Evolutionary conservation across 257 asterid species (phyloP), one percentile per base, ranked within the genome.

Genomic region (Forsythia suspensa): DNA sequence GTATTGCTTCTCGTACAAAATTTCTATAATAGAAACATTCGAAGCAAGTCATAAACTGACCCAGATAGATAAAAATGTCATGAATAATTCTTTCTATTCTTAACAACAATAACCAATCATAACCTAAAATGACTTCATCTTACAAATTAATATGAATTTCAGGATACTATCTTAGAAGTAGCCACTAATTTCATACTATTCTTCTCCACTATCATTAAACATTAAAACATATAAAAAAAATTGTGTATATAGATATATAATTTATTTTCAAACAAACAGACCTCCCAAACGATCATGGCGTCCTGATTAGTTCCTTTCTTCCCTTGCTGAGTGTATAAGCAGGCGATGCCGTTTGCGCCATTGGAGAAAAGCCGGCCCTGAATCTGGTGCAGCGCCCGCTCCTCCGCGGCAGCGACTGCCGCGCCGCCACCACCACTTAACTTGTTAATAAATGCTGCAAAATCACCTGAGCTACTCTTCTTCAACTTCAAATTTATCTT

Each of bases 231-330:
- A 63, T 10, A 6, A 8, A 63, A 9, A 29, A 16, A 63, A 63
- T 9, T 10, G 37, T 29, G n/a, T 51, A 10, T 51, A 12, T 51
- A 13, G 18, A 51, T 3, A 10, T 10, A 29, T 63, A 63, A 21
- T 63, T 63, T 24, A 21, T 3, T 61, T 8, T 63, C 7, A 9
- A 10, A 63, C 16, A 76, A 79, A 82, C 88, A 74, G 51, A 93
- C 99, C 99, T 95, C 99, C 99, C 99, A 95, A 86, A 92, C 82
- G 86, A 93, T 89, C 98, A 95, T 95, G 38, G 99, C 98, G 37
- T 95, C 99, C 80, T 95, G 99, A 84, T 95, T 95, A 21, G 98
- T 88, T 59, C 99, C 98, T 80, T 95, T 95, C 89, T 90, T 95
- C 74, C 99, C 99, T 80, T 95, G 99, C 80, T 95, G 99, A 73